A percentile compares a stretch with the other conserved stretches of the same genome.
phyloP scores from a whole-genome alignment of 2,329 filamentous ascomycete species.

The Periconia sp. region DNA sequence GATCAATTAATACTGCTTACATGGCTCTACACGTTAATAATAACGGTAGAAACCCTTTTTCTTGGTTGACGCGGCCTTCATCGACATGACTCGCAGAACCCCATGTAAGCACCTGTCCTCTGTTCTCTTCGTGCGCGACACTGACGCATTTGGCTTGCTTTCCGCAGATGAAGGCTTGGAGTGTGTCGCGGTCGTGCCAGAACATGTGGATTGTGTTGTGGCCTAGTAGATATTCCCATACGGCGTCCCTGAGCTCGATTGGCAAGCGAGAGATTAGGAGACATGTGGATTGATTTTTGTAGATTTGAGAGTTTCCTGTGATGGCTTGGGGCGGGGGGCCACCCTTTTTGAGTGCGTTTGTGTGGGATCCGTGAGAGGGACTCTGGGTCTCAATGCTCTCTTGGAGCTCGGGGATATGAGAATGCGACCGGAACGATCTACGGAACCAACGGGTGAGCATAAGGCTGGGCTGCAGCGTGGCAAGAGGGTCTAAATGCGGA shows the following conservation, averaged over 20 bases:
- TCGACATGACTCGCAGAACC: background rate
- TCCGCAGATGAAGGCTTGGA: slow-evolving; percentile 7
- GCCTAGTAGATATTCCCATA: slow-evolving; percentile 9
- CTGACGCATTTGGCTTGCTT: slow-evolving; percentile 1
- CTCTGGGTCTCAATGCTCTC: no score
- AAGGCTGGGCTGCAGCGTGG: no score
- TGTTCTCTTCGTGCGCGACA: background rate
- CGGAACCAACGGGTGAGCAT: no score
- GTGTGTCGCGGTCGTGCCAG: slow-evolving; percentile 2
- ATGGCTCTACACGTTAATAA: slow-evolving; percentile 7
- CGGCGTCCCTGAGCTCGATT: slow-evolving; percentile 8
- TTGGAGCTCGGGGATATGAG: no score
- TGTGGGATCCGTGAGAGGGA: no score
- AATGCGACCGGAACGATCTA: no score
- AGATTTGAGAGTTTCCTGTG: background rate
- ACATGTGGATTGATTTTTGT: slow-evolving; percentile 5
- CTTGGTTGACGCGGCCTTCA: slow-evolving; percentile 1
- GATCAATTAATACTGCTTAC: no score
- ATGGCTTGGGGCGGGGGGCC: background rate
- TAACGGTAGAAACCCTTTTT: slow-evolving; percentile 11
- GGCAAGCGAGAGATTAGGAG: slow-evolving; percentile 7
- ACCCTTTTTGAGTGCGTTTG: background rate
- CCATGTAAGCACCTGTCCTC: background rate
- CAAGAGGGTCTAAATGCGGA: no score
- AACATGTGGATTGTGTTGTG: slow-evolving; percentile 6